Conservation (phyloP, 108 stramenopile species). For the Cylindrotheca closterium region DNA sequence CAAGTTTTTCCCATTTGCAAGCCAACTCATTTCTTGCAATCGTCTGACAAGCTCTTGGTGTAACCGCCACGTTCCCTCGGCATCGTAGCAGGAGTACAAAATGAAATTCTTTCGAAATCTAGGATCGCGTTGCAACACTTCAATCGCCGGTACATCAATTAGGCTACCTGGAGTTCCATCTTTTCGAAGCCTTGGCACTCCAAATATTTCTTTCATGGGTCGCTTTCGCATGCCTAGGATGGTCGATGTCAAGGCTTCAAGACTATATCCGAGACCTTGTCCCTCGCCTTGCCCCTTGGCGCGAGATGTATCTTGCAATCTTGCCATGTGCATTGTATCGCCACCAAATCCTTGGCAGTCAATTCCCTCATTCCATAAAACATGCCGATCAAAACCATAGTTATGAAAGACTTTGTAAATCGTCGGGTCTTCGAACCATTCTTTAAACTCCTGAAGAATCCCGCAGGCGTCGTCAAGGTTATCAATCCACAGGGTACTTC, state of each 20-base stretch:
- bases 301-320: slow-evolving; percentile 86
- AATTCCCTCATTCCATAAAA: slow-evolving; percentile 94
- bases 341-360: slow-evolving; percentile 85
- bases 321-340: slow-evolving; percentile 99
- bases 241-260: slow-evolving; percentile 84
- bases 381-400: slow-evolving; percentile 98
- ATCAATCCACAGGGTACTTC: slow-evolving; percentile 88
- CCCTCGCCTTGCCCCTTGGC: slow-evolving; percentile 21
- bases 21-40: slow-evolving; percentile 63
- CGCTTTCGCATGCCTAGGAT: slow-evolving; percentile 66
- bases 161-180: slow-evolving; percentile 85
- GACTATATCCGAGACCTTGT: slow-evolving; percentile 67
- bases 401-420: slow-evolving; percentile 97
- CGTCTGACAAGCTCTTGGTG: slow-evolving; percentile 44
- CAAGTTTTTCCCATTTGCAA: slow-evolving; percentile 49
- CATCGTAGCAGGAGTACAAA: slow-evolving; percentile 88
- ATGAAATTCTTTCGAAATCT: slow-evolving; percentile 78
- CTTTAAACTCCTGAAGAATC: slow-evolving; percentile 84
- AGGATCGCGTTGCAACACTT: slow-evolving; percentile 84
- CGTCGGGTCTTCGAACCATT: slow-evolving; percentile 75
- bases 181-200: slow-evolving; percentile 72
- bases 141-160: slow-evolving; percentile 82
- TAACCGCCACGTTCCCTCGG: slow-evolving; percentile 75
- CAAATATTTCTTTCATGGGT: slow-evolving; percentile 97
- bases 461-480: slow-evolving; percentile 86